Conservation (phyloP, 78 protist genomes). For the Anaeramoeba flamelloides region DNA sequence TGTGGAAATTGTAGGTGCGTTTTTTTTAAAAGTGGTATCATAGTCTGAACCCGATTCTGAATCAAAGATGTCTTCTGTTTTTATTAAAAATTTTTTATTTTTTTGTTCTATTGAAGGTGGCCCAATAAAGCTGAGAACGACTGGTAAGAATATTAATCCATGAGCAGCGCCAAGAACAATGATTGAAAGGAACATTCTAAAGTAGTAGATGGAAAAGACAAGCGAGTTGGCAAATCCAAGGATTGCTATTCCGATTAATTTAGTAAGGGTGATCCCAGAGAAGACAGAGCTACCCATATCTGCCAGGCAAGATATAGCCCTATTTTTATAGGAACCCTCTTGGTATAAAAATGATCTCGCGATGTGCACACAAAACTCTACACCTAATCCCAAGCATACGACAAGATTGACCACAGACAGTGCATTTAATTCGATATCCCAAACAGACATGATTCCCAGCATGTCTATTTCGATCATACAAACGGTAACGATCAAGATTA, state of each 20-base stretch:
- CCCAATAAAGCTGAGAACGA: conserved; percentile 29
- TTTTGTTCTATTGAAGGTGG: no score
- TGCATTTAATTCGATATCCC: conserved; percentile 43
- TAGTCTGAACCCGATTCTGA: no score
- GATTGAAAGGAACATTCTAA: conserved; percentile 41
- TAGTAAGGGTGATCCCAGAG: conserved; percentile 42
- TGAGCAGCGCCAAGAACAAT: conserved; percentile 41
- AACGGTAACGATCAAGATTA: conserved; percentile 24
- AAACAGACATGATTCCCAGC: conserved; percentile 35
- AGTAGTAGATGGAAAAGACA: conserved; percentile 32
- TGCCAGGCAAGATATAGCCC: conserved; percentile 26
- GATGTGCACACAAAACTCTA: conserved; percentile 55
- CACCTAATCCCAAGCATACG: conserved; percentile 50
- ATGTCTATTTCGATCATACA: conserved; percentile 37
- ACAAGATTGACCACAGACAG: conserved; percentile 49
- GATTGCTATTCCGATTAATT: conserved; percentile 42
- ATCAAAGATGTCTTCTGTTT: no score
- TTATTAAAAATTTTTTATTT: no score
- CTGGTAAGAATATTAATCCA: conserved; percentile 37
- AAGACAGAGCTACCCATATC: conserved; percentile 42
- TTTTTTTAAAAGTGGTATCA: no score
- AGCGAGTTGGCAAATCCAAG: conserved; percentile 29
- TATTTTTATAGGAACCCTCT: conserved; percentile 5
- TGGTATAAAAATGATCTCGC: conserved; percentile 18
- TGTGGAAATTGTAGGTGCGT: no score